Evolutionary conservation across 2,329 filamentous ascomycete genomes (phyloP).

Genomic region (Orbilia blumenaviensis): DNA sequence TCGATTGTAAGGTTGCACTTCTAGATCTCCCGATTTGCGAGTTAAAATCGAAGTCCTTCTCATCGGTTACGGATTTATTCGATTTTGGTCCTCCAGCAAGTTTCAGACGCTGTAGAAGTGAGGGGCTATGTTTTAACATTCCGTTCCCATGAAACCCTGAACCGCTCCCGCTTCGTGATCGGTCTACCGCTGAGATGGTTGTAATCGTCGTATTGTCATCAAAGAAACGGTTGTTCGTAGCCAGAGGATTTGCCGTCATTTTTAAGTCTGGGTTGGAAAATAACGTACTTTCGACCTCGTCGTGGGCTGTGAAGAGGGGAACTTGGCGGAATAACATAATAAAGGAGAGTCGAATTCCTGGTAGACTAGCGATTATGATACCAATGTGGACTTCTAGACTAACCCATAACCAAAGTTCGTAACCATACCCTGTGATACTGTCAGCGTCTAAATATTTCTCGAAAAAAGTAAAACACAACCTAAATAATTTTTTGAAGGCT

Average conservation of each 20-base stretch:
- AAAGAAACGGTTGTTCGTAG: conserved; percentile 8
- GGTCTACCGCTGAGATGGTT: conserved; percentile 25
- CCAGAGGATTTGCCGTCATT: not conserved
- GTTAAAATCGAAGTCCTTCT: conserved; percentile 38
- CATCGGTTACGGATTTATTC: conserved; percentile 1
- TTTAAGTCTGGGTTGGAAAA: conserved; percentile 40
- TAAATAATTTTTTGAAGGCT: not conserved
- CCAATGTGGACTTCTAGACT: conserved; percentile 47
- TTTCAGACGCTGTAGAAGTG: conserved; percentile 28
- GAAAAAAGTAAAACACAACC: too few relatives aligned
- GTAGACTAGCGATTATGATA: conserved; percentile 50
- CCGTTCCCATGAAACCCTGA: not conserved
- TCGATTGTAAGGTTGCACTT: conserved; percentile 19
- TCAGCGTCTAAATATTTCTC: too few relatives aligned
- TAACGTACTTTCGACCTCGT: conserved; percentile 39
- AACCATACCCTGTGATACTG: conserved; percentile 36
- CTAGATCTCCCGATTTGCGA: conserved; percentile 11
- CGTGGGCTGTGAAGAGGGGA: conserved; percentile 34
- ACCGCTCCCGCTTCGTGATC: not conserved
- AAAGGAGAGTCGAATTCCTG: conserved; percentile 38
- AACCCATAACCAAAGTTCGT: conserved; percentile 51
- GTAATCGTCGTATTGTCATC: conserved; percentile 37
- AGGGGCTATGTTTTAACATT: not conserved
- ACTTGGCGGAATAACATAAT: conserved; percentile 35
- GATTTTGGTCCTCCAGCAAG: conserved; percentile 7